A percentile compares a stretch with the other conserved stretches of the same genome.
These are phyloP conservation scores for Coemansia sp. DNA, from an alignment of 192 early-diverging fungal species.

Conservation along the genomic window DNA sequence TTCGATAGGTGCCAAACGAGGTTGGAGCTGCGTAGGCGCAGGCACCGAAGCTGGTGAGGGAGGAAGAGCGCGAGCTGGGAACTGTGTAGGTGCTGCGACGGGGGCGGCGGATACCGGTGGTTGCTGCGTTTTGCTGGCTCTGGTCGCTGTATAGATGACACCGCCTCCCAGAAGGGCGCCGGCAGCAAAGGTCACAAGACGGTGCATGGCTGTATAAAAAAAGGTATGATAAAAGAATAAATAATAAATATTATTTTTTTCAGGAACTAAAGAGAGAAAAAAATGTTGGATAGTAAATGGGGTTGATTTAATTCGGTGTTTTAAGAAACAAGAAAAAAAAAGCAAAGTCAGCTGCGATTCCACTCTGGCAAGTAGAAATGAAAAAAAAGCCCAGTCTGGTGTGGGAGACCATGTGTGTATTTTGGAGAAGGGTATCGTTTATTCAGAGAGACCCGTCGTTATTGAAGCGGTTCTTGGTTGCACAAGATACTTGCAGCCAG, in stretches of 20 bases:
- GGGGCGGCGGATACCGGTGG: constrained; percentile 2
- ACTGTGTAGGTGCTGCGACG: neutral
- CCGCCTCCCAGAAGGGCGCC: constrained; percentile 47
- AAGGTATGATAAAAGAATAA: constrained; percentile 2
- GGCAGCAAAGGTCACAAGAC: constrained; percentile 45
- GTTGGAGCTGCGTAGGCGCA: constrained; percentile 19
- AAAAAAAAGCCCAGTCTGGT: too few relatives aligned
- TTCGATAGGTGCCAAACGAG: constrained; percentile 27
- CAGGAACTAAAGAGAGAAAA: neutral
- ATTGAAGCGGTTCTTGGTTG: neutral
- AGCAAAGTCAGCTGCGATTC: too few relatives aligned
- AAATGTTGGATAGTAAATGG: neutral
- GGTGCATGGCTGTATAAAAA: constrained; percentile 21
- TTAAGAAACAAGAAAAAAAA: too few relatives aligned
- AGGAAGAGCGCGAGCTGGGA: too few relatives aligned
- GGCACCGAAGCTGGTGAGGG: too few relatives aligned
- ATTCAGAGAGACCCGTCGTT: too few relatives aligned
- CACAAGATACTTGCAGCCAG: too few relatives aligned
- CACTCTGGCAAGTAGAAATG: too few relatives aligned
- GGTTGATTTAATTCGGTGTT: too few relatives aligned
- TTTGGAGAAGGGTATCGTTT: too few relatives aligned
- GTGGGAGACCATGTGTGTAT: too few relatives aligned
- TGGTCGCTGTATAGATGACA: constrained; percentile 30
- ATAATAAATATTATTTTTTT: neutral
- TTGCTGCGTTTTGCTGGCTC: neutral